Conservation (phyloP, 805 yeast genomes). For the Crinitomyces ghanaensis region DNA sequence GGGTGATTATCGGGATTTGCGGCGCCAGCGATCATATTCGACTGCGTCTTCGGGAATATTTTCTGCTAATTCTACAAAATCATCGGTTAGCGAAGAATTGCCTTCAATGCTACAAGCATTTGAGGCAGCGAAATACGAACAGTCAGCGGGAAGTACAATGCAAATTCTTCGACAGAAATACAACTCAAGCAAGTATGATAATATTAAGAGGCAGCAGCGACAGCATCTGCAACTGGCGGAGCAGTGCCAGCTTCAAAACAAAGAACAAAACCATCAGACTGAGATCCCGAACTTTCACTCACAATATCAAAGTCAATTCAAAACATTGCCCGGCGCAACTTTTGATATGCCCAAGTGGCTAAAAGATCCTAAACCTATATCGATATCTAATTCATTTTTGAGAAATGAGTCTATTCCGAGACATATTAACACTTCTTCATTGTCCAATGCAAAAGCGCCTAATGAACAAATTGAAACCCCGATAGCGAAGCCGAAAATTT, state of each 20-base stretch:
- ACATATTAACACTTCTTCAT: background rate
- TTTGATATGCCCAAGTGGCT: background rate
- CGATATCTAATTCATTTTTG: background rate
- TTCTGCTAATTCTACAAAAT: conserved; percentile 5
- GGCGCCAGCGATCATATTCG: conserved; percentile 2
- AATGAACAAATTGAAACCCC: background rate
- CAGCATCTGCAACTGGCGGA: conserved; percentile 1
- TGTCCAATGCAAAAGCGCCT: background rate
- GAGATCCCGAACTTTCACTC: background rate
- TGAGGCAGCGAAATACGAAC: conserved; percentile 14
- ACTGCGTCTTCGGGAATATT: conserved; percentile 7
- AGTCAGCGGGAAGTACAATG: conserved; percentile 4
- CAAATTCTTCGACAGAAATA: conserved; percentile 1
- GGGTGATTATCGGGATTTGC: background rate
- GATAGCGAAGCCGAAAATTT: background rate
- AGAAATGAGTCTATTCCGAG: background rate
- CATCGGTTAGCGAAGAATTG: conserved; percentile 17
- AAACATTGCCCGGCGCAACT: background rate
- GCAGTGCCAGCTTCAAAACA: background rate
- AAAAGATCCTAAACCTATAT: background rate
- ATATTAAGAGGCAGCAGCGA: conserved; percentile 3
- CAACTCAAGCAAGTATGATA: conserved; percentile 3
- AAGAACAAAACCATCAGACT: background rate
- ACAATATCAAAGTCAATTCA: background rate
- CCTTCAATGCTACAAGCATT: conserved; percentile 18